Evolutionary conservation across 2,329 filamentous ascomycete genomes (phyloP), one percentile per base, ranked within the genome.

Genomic region (Botryotinia calthae): DNA sequence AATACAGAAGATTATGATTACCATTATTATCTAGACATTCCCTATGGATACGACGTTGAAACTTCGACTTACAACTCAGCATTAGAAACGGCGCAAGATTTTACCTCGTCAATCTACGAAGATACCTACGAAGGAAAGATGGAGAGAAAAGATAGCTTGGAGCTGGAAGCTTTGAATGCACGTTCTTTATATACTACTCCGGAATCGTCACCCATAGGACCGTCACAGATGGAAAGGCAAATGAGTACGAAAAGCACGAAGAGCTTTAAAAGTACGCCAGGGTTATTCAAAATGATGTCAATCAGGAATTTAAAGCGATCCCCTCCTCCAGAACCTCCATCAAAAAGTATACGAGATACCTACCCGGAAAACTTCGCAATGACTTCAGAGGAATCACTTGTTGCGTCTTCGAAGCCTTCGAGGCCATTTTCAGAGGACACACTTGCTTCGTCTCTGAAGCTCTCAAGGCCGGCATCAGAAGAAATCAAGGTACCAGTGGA

Each of bases 271-370:
- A 14, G 62, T 22, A 42, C 56, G 16, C 58, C 34, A 14, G 70
- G 70, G 28, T 46, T 71, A n/a, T 66, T 71, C 9, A 71, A 65
- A 48, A 71, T 66, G 34, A 66, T 71, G 61, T 71, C 61, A 22
- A 56, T 37, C 4, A 65, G 31, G n/a, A 66, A 46, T 40, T 22
- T 67, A 10, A 67, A 28, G 25, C 34, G 59, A 8, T 54, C 46
- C 20, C 28, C 34, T 42, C 34, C 46, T 31, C 4, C 34, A 28
- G 64, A 54, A 7, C 34, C 34, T n/a, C 25, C 37, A 7, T 40
- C 25, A 37, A 40, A 42, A n/a, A 18, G 25, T 62, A 56, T 56
- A 5, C 51, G 51, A 18, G 51, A 56, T 56, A 56, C n/a, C n/a
- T 56, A 56, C 14, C 51, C 51, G 16, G 51, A 56, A 31, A 28